Evolutionary conservation across 768 basidiomycete species (phyloP), one percentile per base, ranked within the genome.

Genomic region (Suillus paluster): DNA sequence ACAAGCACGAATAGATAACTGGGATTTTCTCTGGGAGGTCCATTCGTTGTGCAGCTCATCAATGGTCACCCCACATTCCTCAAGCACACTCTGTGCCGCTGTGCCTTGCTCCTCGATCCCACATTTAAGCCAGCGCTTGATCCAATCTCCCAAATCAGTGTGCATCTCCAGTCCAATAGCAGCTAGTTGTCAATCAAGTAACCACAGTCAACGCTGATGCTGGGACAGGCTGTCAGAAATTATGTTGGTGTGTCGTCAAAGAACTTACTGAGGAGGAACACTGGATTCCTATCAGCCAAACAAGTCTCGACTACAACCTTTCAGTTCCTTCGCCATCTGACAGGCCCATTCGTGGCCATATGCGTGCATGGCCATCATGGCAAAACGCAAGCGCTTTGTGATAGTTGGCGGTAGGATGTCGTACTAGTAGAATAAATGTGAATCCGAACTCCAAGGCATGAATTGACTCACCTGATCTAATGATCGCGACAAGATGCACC

Each of bases 321-420:
- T 64, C 2, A 77, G 77, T 55, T 77, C 74, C 64, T 41, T 62
- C 57, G 21, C 60, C 64, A 62, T 65, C 44, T n/a, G 60, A 54
- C 8, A 65, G 44, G 73, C 63, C 77, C 75, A 79, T 50, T 77
- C 69, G 55, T 79, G 79, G 23, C 72, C 75, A 60, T 77, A 79
- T 0, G 76, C 75, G 62, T 82, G 80, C 73, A 80, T 75, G 0
- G 74, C 78, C 9, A 71, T 74, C 0, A 74, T 77, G 0, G 70
- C 72, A 41, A 77, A 78, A 1, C 49, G n/a, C 10, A 80, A 5
- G 0, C 75, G 68, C 2, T 55, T 44, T 1, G 44, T 34, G 36
- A 77, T 58, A 36, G 61, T 53, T 0, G 30, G 15, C 1, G 68
- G 61, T 30, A 78, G 64, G 10, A 77, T 64, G n/a, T 73, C 66